Base-by-base conservation (phyloP, 257 asterid genomes). In the Scutellaria baicalensis region DNA sequence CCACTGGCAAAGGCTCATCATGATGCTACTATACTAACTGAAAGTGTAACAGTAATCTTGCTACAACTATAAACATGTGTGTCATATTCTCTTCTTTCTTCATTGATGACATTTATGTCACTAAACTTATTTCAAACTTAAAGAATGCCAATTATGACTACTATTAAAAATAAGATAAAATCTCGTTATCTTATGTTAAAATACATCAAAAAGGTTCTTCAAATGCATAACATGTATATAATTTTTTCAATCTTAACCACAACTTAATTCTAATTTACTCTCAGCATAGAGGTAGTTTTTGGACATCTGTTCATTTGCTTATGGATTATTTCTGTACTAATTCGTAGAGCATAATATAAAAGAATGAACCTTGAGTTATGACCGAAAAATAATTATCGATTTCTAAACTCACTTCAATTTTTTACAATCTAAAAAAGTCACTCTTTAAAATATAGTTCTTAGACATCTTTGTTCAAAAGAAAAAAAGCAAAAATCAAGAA, bases 1-100 rank as follows among this genome's bases (percentile, higher is more conserved):
- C 79, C 68, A 73, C 76, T 45, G 59, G 77, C 64, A 78, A 78
- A 71, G 70, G 79, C 59, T 81, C 78, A 47, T 11, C 83, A 35
- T 83, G 81, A 77, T 51, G 2, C 58, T 27, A 60, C 64, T 21
- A 21, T 52, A 16, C 56, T 42, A 51, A 52, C 64, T 17, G 47
- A 45, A 50, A 3, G 42, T 13, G 66, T 44, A 16, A 33, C 21
- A 40, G 70, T 27, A 51, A 64, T 42, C 36, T 8, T 16, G 62
- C 31, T 38, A 51, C 65, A 4, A 6, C 59, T 60, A 36, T 6
- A 42, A 40, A 5, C 1, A n/a, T 31, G 16, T 64, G 58, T 21
- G 33, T 6, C 13, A 50, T 3, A 31, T 54, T 72, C 33, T 72
- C 27, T 40, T 55, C 33, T 54, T 52, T 23, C 23, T 21, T 5